Evolutionary conservation across 768 basidiomycete genomes (phyloP).

Genomic region (Leccinellum luteum): DNA sequence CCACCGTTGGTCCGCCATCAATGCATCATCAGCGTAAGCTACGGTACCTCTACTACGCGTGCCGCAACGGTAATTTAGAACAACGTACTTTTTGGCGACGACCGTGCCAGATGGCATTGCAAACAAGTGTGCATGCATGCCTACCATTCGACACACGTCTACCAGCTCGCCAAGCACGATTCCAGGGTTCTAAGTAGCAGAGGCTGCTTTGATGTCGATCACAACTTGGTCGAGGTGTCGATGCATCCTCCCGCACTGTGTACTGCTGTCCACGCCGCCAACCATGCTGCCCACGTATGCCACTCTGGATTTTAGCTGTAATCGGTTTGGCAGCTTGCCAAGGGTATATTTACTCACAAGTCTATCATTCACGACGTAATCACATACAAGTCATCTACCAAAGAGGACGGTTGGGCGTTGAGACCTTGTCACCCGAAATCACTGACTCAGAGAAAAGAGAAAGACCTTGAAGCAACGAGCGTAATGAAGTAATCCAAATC

Average conservation of each 20-base stretch:
- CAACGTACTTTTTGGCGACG: slow-evolving; percentile 7
- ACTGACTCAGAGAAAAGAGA: neutral
- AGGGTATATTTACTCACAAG: neutral
- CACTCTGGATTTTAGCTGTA: neutral
- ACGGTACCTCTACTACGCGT: neutral
- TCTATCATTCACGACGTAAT: slow-evolving; percentile 1
- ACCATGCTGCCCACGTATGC: neutral
- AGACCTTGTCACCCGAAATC: neutral
- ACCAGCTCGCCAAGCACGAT: slow-evolving; percentile 1
- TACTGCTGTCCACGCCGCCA: neutral
- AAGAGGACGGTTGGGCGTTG: neutral
- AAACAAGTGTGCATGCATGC: neutral
- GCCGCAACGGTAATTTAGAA: slow-evolving; percentile 20
- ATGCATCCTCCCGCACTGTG: neutral
- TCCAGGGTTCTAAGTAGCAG: neutral
- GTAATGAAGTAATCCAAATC: slow-evolving; percentile 7
- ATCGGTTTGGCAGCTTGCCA: neutral
- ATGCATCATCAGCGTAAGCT: neutral
- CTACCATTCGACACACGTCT: neutral
- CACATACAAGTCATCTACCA: slow-evolving; percentile 1
- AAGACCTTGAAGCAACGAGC: slow-evolving; percentile 3
- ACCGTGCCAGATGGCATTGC: neutral
- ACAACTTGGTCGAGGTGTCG: neutral
- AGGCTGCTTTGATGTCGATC: slow-evolving; percentile 1
- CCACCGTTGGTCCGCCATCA: slow-evolving; percentile 20